Conservation (phyloP, 495 filamentous ascomycete species). For the Podospora appendiculata region DNA sequence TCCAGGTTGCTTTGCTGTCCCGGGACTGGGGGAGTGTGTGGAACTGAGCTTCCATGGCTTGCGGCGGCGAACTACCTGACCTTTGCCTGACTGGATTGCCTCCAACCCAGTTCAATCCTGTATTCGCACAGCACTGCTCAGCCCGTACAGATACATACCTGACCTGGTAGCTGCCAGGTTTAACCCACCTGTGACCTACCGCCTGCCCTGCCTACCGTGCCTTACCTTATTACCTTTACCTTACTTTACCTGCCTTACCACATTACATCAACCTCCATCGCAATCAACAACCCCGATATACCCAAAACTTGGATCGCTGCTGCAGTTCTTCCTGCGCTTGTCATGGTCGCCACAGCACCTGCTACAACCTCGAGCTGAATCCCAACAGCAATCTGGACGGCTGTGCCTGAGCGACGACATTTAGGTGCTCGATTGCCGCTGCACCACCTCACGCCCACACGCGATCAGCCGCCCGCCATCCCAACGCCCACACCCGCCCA, state of each 20-base stretch:
- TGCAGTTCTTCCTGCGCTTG: background rate
- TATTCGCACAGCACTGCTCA: too few species aligned
- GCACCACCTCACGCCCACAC: constrained; percentile 26
- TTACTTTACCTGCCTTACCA: background rate
- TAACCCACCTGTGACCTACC: too few species aligned
- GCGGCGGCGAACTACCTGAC: too few species aligned
- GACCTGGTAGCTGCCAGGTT: too few species aligned
- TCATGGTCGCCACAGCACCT: constrained; percentile 4
- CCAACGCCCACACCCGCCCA: constrained; percentile 6
- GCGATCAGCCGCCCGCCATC: constrained; percentile 17
- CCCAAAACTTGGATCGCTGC: constrained; percentile 4
- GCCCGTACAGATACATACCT: too few species aligned
- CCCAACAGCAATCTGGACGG: background rate
- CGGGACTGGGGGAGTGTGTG: too few species aligned
- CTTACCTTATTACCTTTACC: background rate
- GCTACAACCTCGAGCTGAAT: background rate
- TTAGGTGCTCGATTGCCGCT: constrained; percentile 16
- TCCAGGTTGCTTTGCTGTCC: too few species aligned
- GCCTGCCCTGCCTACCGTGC: too few species aligned
- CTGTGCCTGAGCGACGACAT: too few species aligned
- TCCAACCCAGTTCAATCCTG: too few species aligned
- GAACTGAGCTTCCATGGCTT: too few species aligned
- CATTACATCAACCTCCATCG: constrained; percentile 6
- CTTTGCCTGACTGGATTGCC: too few species aligned
- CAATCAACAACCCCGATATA: background rate